phyloP scores from a whole-genome alignment of 108 stramenopile species.

The Schizochytrium sp. region DNA sequence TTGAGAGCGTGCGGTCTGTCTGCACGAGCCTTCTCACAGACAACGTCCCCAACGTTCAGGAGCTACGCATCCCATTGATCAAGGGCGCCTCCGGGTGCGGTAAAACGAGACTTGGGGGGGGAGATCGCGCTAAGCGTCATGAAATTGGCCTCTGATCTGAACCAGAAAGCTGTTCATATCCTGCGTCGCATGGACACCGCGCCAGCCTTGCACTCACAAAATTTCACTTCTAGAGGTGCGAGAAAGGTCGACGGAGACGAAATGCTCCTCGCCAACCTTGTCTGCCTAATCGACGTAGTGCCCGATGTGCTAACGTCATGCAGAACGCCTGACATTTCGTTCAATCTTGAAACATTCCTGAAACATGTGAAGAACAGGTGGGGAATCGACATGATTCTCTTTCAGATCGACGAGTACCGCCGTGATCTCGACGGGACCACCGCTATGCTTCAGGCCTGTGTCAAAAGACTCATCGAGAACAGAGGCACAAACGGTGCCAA shows the following conservation, averaged over 20 bases:
- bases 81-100: constrained; percentile 1
- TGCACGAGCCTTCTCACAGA: too few species aligned
- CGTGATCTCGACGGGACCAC: background rate
- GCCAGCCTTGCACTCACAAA: background rate
- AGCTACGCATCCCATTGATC: too few species aligned
- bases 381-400: background rate
- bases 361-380: background rate
- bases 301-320: background rate
- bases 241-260: background rate
- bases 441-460: background rate
- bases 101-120: background rate
- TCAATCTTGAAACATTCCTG: background rate
- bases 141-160: background rate
- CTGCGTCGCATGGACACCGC: background rate
- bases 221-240: background rate
- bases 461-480: background rate
- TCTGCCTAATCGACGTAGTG: background rate
- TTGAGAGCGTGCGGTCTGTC: too few species aligned
- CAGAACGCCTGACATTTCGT: background rate
- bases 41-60: too few species aligned
- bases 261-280: background rate
- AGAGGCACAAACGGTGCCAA: background rate
- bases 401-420: background rate
- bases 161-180: background rate
- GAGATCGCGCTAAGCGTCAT: background rate